Conservation (phyloP, 768 basidiomycete species). For the Xerocomus spinulosus region DNA sequence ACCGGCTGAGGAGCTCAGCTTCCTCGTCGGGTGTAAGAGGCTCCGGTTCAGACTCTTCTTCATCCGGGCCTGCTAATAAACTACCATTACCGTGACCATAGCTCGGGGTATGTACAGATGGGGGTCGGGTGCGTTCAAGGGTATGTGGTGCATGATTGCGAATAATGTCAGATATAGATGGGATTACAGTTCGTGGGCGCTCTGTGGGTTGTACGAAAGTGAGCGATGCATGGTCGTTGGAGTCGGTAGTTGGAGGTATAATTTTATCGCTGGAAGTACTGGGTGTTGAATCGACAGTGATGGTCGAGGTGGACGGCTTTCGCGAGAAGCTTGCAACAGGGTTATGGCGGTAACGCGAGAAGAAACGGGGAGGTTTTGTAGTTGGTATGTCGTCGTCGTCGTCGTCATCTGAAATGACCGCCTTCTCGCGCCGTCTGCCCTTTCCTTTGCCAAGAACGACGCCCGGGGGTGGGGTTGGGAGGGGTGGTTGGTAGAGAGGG, state of each 20-base stretch:
- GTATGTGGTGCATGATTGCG: conserved; percentile 67
- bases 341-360: conserved; percentile 20
- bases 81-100: conserved; percentile 47
- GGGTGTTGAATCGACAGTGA: conserved; percentile 23
- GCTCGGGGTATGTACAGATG: conserved; percentile 44
- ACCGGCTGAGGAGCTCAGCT: conserved; percentile 64
- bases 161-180: conserved; percentile 88
- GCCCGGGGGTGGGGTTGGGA: conserved; percentile 81
- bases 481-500: conserved; percentile 77
- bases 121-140: conserved; percentile 43
- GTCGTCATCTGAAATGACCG: conserved; percentile 47
- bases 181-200: conserved; percentile 50
- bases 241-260: conserved; percentile 7
- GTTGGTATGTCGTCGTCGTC: conserved; percentile 38
- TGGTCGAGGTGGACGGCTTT: conserved; percentile 28
- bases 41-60: conserved; percentile 49
- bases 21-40: conserved; percentile 52
- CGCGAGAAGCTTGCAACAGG: conserved; percentile 21
- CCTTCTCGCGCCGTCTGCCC: conserved; percentile 22
- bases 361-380: conserved; percentile 15
- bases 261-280: conserved; percentile 15
- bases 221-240: conserved; percentile 5
- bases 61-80: conserved; percentile 43
- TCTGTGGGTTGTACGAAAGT: conserved; percentile 21
- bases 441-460: conserved; percentile 57